Conservation (phyloP, 208 protist species). For the Plasmodiophora brassicae region DNA sequence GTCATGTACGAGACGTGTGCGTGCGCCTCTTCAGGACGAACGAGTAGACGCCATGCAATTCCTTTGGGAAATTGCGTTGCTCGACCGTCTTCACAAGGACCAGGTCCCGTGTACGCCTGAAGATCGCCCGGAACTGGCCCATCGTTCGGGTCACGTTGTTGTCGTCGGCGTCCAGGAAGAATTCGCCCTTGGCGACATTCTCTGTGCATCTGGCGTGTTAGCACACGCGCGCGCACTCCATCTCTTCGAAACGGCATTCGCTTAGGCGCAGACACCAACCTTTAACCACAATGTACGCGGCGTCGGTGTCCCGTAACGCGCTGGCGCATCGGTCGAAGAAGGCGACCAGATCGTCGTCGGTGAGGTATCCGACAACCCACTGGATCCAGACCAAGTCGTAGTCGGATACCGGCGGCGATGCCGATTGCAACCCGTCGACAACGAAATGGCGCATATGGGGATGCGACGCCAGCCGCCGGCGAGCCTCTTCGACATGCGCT, state of each 20-base stretch:
- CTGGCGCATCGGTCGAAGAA: slow-evolving; percentile 7
- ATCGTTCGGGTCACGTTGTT: slow-evolving; percentile 26
- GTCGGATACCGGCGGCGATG: background rate
- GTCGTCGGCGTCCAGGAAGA: slow-evolving; percentile 21
- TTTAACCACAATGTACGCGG: too few species aligned
- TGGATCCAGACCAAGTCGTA: slow-evolving; percentile 49
- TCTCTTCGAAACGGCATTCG: too few species aligned
- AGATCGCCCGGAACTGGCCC: background rate
- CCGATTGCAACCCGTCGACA: background rate
- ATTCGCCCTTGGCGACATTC: background rate
- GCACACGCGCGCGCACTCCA: too few species aligned
- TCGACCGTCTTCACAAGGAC: background rate
- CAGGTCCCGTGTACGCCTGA: background rate
- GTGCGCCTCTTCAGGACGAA: slow-evolving; percentile 9
- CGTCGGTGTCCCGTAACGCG: background rate
- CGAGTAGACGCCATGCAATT: background rate
- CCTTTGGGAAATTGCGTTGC: background rate
- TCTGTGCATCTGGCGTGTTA: background rate
- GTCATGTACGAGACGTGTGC: too few species aligned
- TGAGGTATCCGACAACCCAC: slow-evolving; percentile 44
- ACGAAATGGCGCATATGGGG: background rate
- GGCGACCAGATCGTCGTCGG: slow-evolving; percentile 3
- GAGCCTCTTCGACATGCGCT: slow-evolving; percentile 29
- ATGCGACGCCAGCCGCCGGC: background rate
- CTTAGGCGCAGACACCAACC: too few species aligned